Conservation (phyloP, 129 eudicot genomes). For the Escallonia rubra region DNA sequence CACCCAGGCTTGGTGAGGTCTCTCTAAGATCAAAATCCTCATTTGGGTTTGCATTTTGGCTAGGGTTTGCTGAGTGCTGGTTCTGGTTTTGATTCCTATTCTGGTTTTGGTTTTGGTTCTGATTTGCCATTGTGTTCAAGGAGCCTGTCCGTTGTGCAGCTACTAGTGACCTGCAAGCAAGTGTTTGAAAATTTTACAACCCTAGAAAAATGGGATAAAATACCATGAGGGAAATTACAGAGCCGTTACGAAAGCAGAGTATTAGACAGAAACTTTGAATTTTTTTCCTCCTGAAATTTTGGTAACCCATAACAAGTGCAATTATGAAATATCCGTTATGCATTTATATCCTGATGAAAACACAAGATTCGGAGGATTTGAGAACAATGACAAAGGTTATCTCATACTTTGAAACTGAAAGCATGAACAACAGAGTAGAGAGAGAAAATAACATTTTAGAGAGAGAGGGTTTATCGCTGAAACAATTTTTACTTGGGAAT, state of each 20-base stretch:
- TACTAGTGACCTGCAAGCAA: not conserved
- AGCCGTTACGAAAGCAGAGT: not conserved
- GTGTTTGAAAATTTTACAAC: not conserved
- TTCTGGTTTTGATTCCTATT: conserved; percentile 9
- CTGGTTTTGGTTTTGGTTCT: conserved; percentile 18
- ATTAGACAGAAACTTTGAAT: too few species aligned
- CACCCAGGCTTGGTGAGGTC: conserved; percentile 47
- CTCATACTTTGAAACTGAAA: too few species aligned
- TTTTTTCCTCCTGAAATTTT: not conserved
- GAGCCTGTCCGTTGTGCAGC: not conserved
- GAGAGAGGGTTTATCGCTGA: too few species aligned
- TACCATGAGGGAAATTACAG: not conserved
- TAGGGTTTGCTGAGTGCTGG: not conserved
- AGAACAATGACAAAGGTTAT: too few species aligned
- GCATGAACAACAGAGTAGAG: too few species aligned
- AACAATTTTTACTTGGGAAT: too few species aligned
- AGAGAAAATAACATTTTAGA: too few species aligned
- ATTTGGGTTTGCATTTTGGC: conserved; percentile 7
- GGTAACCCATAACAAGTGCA: not conserved
- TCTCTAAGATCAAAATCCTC: conserved; percentile 42
- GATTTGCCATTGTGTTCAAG: not conserved
- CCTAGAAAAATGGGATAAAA: not conserved
- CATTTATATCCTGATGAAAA: not conserved
- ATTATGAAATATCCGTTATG: not conserved
- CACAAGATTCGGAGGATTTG: not conserved